These are phyloP conservation scores for Coemansia sp. DNA, from an alignment of 192 early-diverging fungal species.

Conservation along the genomic window DNA sequence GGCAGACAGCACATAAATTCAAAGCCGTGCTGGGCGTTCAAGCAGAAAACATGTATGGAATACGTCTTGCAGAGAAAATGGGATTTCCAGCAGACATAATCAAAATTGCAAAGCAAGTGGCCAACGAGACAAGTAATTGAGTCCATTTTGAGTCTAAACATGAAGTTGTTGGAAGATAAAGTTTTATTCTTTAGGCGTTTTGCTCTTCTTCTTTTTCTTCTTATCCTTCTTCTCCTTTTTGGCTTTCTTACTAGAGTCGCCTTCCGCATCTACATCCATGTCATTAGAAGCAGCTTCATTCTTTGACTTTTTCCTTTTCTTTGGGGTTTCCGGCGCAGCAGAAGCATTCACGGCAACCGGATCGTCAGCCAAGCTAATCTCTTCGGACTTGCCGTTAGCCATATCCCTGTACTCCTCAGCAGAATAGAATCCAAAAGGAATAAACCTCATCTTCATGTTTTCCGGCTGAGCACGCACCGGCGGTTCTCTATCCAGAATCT, in stretches of 20 bases:
- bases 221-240: constrained; percentile 23
- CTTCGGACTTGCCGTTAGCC: background rate
- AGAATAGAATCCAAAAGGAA: constrained; percentile 51
- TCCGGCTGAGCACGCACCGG: constrained; percentile 35
- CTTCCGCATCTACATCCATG: constrained; percentile 9
- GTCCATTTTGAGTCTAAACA: background rate
- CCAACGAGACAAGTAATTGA: constrained; percentile 23
- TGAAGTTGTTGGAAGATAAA: background rate
- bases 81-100: constrained; percentile 28
- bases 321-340: constrained; percentile 5
- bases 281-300: background rate
- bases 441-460: constrained; percentile 47
- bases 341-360: background rate
- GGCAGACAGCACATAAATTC: constrained; percentile 8
- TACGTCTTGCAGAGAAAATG: constrained; percentile 33
- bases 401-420: constrained; percentile 40
- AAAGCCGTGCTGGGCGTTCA: constrained; percentile 24
- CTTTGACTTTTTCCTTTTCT: constrained; percentile 17
- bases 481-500: constrained; percentile 17
- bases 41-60: constrained; percentile 36
- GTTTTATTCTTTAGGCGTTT: constrained; percentile 5
- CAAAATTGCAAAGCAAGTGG: constrained; percentile 38
- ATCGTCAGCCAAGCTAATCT: background rate
- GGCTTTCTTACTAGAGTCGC: constrained; percentile 12
- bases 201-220: constrained; percentile 18